Conservation (phyloP, 371 early-diverging fungal species). For the Apophysomyces sp. region DNA sequence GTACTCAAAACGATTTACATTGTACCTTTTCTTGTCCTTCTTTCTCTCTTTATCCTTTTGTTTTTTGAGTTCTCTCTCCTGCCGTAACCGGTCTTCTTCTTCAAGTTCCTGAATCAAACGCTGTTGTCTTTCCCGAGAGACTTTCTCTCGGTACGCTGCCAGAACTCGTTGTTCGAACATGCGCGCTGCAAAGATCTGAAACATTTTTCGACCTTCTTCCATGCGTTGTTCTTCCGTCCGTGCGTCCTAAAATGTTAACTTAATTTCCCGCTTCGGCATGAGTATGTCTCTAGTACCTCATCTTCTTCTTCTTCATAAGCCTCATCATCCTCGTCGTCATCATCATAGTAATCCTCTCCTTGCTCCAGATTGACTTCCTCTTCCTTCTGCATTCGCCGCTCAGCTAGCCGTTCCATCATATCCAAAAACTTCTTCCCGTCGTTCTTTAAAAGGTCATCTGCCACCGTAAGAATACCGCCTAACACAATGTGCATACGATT, state of each 20-base stretch:
- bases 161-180: conserved; percentile 95
- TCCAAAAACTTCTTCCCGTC: conserved; percentile 92
- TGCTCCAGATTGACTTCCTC: conserved; percentile 49
- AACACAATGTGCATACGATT: not conserved
- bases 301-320: conserved; percentile 62
- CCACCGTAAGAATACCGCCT: conserved; percentile 86
- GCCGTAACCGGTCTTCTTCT: conserved; percentile 73
- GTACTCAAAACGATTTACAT: conserved; percentile 11
- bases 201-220: conserved; percentile 91
- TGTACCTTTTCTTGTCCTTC: conserved; percentile 56
- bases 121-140: conserved; percentile 79
- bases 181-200: conserved; percentile 92
- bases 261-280: not conserved
- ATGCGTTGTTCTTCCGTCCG: conserved; percentile 83
- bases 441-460: conserved; percentile 88
- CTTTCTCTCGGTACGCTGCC: conserved; percentile 89
- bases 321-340: conserved; percentile 61
- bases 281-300: conserved; percentile 30
- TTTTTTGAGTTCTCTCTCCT: conserved; percentile 68
- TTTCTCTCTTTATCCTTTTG: conserved; percentile 69
- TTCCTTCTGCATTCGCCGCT: conserved; percentile 78
- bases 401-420: conserved; percentile 93
- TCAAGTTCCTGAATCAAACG: conserved; percentile 79
- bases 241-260: conserved; percentile 51
- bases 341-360: conserved; percentile 32